Base-by-base conservation (phyloP, 345 rosid genomes). In the Mercurialis annua region DNA sequence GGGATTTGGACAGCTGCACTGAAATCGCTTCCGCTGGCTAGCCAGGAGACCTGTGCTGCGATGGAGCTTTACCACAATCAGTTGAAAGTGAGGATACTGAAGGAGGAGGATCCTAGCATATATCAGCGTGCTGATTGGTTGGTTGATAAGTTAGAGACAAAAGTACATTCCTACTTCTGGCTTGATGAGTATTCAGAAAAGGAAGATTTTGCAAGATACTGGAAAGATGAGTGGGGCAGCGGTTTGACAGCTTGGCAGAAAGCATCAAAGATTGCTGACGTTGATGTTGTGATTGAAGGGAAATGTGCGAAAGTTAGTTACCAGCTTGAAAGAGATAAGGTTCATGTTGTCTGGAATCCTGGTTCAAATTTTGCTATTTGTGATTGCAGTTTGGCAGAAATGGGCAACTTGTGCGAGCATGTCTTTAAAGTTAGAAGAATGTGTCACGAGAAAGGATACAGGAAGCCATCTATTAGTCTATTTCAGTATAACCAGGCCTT, bases 141-240 rank as follows among this genome's bases (percentile, higher is more conserved):
- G 80, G 96, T 89, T 18, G 86, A 91, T 77, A 94, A 87, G 86
- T 76, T 94, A 84, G 95, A 83, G 53, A 94, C 92, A 16, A 86
- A 89, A 79, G 96, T 89, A 64, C 92, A 94, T 82, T 83, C 97
- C 34, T 89, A 91, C 80, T 87, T 91, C 76, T 89, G 99, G 99
- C 96, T 91, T 31, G 99, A 94, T 79, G 96, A 83, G 60, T 91
- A 86, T 77, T 80, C 96, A 0, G 99, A 76, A 65, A 91, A 86
- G 73, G 93, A 87, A 66, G 65, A 82, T 73, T 94, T 87, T 80
- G 71, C 89, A 18, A 80, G 96, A 72, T 94, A 89, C 71, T 78
- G 86, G 85, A 89, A 83, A 80, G 93, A 91, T 52, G 99, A 89
- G 76, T 94, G 98, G 98, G 83, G 65, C 36, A 87, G 87, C 53